Evolutionary conservation across 352 stramenopile genomes (phyloP).

Genomic region (Pythium sukuiense): DNA sequence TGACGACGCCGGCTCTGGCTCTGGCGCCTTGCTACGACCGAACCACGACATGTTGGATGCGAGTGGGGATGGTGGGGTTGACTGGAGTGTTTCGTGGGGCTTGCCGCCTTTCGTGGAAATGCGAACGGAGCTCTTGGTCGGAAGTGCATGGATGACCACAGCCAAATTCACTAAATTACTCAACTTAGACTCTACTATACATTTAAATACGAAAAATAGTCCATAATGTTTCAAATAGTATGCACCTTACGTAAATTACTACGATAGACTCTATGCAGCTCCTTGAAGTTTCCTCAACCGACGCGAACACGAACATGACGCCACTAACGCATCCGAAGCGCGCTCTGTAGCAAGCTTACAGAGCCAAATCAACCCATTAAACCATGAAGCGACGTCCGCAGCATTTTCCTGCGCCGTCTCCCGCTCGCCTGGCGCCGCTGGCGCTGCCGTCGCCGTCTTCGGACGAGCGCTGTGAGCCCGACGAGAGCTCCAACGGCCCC

Average conservation of each 20-base stretch:
- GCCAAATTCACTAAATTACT: neutral
- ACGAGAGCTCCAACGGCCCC: neutral
- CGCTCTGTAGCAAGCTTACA: neutral
- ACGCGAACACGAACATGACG: neutral
- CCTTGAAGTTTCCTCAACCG: constrained; percentile 4
- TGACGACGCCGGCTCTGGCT: constrained; percentile 39
- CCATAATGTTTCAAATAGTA: neutral
- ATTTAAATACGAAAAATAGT: neutral
- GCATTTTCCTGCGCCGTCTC: neutral
- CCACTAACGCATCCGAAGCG: neutral
- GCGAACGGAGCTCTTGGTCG: constrained; percentile 1
- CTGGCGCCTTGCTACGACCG: constrained; percentile 69
- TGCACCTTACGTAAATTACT: neutral
- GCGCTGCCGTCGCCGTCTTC: neutral
- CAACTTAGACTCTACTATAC: neutral
- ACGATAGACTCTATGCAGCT: neutral
- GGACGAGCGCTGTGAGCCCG: constrained; percentile 14
- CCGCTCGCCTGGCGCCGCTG: constrained; percentile 11
- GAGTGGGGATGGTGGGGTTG: neutral
- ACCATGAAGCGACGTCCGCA: neutral
- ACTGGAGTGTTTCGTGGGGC: neutral
- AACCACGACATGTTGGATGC: constrained; percentile 72
- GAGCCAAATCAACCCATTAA: neutral
- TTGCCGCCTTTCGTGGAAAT: constrained; percentile 3
- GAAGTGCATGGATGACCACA: constrained; percentile 4